Conservation (phyloP, 106 monocot species). For the Allium fistulosum region DNA sequence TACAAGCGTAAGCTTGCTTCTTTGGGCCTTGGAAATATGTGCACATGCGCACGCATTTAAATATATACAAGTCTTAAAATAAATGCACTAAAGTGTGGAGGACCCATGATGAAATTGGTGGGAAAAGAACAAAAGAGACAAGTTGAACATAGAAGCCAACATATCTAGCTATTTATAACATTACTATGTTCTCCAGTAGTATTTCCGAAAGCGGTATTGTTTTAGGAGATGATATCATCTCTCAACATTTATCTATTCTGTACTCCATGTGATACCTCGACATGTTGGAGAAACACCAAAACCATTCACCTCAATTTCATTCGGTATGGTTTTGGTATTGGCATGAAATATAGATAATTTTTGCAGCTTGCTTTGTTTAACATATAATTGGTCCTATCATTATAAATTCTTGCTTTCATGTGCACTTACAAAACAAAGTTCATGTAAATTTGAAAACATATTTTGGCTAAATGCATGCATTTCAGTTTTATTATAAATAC, state of each 20-base stretch:
- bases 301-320: not conserved
- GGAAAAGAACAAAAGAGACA: not conserved
- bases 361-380: not conserved
- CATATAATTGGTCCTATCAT: not conserved
- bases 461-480: constrained; percentile 3
- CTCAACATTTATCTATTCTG: not conserved
- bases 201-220: constrained; percentile 1
- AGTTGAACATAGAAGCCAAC: not conserved
- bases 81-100: not conserved
- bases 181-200: constrained; percentile 7
- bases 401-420: not conserved
- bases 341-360: not conserved
- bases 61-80: no score
- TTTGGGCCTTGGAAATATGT: no score
- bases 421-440: not conserved
- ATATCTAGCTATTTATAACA: not conserved
- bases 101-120: not conserved
- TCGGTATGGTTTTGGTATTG: not conserved
- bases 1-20: no score
- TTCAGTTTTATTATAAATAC: not conserved
- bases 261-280: not conserved
- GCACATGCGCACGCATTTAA: no score
- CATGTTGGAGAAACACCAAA: not conserved
- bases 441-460: not conserved
- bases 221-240: not conserved